Evolutionary conservation across 306 rosid species (phyloP), one percentile per base, ranked within the genome.

Genomic region (Lablab purpureus): DNA sequence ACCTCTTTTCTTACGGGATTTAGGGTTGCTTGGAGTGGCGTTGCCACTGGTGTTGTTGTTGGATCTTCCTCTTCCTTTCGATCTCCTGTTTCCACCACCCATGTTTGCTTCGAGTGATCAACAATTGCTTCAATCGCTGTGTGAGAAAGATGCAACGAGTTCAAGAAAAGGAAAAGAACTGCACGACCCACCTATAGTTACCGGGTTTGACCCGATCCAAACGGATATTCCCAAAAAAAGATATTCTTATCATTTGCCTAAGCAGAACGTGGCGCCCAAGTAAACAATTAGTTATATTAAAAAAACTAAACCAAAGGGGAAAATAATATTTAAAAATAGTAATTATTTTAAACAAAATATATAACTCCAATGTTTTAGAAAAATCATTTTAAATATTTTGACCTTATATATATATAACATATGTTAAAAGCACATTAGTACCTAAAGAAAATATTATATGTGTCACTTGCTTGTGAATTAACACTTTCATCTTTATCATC

Each of bases 51-150:
- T 76, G 47, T 19, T 63, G 43, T 34, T 43, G 25, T 28, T 77
- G 46, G 89, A 76, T 83, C 71, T 59, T 71, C 90, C 55, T 72
- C 77, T 58, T 18, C 83, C 76, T 71, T 60, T 30, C 3, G 80
- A 65, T 85, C 86, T 77, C 78, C 97, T 69, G 54, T 91, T 80
- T 54, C 96, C 97, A 79, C 96, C 95, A 1, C 87, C 92, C 95
- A 90, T 90, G 45, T 49, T 72, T 58, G 60, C 59, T 76, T 56
- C 7, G 51, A 73, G 73, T 54, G 51, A 45, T 19, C n/a, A 30
- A 10, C 47, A 28, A 80, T 34, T 19, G 41, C 8, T 40, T 40
- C 37, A 50, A 51, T 63, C 21, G 40, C 52, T 51, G 77, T 72
- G 76, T n/a, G 2, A 17, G 13, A 40, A 40, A 2, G 64, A 19